These are phyloP conservation scores for Candida wancherniae DNA, from an alignment of 805 yeast species.

Conservation along the genomic window DNA sequence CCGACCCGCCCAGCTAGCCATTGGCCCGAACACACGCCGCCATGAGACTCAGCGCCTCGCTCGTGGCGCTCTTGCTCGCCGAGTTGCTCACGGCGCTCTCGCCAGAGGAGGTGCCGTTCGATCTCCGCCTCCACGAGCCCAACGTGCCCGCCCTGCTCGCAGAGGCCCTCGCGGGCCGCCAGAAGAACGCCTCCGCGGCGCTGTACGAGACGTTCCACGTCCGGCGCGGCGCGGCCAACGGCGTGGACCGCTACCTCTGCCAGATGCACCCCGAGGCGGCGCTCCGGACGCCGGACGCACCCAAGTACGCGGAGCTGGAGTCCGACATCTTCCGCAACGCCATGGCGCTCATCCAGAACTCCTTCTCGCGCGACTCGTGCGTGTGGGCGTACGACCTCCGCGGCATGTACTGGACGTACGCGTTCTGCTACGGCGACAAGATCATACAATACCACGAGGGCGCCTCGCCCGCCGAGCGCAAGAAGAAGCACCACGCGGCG, in stretches of 20 bases:
- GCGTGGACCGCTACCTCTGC: constrained; percentile 12
- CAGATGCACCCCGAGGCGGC: constrained; percentile 6
- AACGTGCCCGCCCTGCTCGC: no score
- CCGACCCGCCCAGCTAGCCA: no score
- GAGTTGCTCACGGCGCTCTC: no score
- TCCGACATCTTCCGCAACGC: constrained; percentile 10
- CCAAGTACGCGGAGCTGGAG: constrained; percentile 5
- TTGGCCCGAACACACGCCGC: no score
- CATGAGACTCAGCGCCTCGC: no score
- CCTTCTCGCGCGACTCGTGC: constrained; percentile 9
- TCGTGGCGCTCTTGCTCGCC: no score
- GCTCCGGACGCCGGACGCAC: neutral
- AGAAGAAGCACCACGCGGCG: constrained; percentile 27
- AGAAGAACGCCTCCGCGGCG: no score
- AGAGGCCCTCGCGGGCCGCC: no score
- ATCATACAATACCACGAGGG: constrained; percentile 47
- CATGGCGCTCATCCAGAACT: constrained; percentile 8
- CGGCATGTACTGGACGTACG: constrained; percentile 53
- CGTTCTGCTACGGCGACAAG: constrained; percentile 45
- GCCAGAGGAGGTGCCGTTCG: no score
- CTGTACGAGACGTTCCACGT: no score
- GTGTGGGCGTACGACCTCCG: constrained; percentile 16
- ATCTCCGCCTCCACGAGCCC: no score
- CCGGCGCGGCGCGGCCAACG: no score
- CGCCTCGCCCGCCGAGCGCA: constrained; percentile 15